Evolutionary conservation across 139 green algal species (phyloP), one percentile per base, ranked within the genome.

Genomic region (Trebouxia sp.): DNA sequence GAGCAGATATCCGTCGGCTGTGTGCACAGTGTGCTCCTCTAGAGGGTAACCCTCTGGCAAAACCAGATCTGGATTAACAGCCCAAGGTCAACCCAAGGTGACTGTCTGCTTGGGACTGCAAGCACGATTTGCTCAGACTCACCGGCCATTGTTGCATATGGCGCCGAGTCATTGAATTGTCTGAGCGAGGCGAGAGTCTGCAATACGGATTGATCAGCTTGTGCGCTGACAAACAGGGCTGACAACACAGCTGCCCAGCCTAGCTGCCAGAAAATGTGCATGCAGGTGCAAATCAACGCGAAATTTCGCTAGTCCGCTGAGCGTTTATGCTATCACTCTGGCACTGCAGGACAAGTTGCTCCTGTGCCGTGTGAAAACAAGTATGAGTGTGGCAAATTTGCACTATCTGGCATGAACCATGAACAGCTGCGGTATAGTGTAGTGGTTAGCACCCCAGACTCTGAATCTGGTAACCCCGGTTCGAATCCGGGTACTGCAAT

Each of bases 1-100:
- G 12, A 93, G 78, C 2, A 92, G 81, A 85, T 91, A 92, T 14
- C 91, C 91, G 75, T 93, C 89, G 0, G 1, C 26, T 5, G 90
- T 94, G 6, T 86, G 39, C 5, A 92, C 89, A 6, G 78, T 75
- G 78, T 94, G 82, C 17, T 70, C 67, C 80, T 95, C 88, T 17
- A 94, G 66, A 5, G 86, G 86, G 58, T 93, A 95, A 20, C 91
- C 90, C 15, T 87, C 58, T 6, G 85, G 84, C 32, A 66, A 0
- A 3, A 88, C 85, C 3, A 89, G 65, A 48, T 80, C 87, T 90
- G 84, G 80, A 76, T 5, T 3, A 56, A 30, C 42, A 20, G n/a
- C n/a, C n/a, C n/a, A n/a, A n/a, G n/a, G n/a, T n/a, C n/a, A n/a
- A 41, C 8, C 43, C 62, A 30, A 43, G 32, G 10, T 72, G n/a